Percentiles rank a stretch among this genome's conserved stretches.
Conservation (phyloP, 2,329 filamentous ascomycete species). For the Colletotrichum eleusines region DNA sequence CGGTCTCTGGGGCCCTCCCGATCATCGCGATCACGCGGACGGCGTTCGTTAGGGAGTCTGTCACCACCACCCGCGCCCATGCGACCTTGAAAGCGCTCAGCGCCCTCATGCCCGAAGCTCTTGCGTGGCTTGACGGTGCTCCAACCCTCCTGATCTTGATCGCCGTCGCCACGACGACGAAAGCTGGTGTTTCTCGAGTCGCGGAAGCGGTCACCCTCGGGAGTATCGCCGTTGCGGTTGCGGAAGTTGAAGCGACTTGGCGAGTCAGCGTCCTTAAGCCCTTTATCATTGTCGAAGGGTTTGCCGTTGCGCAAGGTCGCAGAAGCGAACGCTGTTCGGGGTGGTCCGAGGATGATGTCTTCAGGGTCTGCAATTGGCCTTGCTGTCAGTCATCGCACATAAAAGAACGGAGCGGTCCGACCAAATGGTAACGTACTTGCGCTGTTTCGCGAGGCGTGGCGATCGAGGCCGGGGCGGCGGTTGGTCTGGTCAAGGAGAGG, state of each 20-base stretch:
- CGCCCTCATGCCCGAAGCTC: conserved; percentile 78
- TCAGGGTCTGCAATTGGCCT: conserved; percentile 69
- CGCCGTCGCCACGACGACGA: conserved; percentile 66
- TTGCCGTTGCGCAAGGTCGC: conserved; percentile 67
- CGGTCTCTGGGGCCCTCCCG: conserved; percentile 65
- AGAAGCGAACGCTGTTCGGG: conserved; percentile 85
- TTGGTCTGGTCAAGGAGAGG: conserved; percentile 62
- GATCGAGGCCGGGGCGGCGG: conserved; percentile 64
- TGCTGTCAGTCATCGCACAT: conserved; percentile 47
- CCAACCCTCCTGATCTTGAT: conserved; percentile 78
- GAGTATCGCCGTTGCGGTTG: conserved; percentile 62
- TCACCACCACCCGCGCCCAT: conserved; percentile 68
- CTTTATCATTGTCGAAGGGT: conserved; percentile 66
- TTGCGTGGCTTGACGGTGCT: conserved; percentile 79
- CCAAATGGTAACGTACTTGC: conserved; percentile 61
- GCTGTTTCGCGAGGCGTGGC: conserved; percentile 67
- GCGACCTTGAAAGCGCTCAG: conserved; percentile 76
- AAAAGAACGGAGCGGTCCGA: background rate
- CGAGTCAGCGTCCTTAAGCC: conserved; percentile 62
- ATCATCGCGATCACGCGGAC: conserved; percentile 66
- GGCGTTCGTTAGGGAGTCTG: conserved; percentile 57
- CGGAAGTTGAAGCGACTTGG: conserved; percentile 73
- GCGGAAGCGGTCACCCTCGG: conserved; percentile 63
- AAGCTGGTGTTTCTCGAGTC: conserved; percentile 61
- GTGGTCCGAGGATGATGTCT: conserved; percentile 87